Conservation (phyloP, 345 rosid genomes). For the Bruguiera sexangula region DNA sequence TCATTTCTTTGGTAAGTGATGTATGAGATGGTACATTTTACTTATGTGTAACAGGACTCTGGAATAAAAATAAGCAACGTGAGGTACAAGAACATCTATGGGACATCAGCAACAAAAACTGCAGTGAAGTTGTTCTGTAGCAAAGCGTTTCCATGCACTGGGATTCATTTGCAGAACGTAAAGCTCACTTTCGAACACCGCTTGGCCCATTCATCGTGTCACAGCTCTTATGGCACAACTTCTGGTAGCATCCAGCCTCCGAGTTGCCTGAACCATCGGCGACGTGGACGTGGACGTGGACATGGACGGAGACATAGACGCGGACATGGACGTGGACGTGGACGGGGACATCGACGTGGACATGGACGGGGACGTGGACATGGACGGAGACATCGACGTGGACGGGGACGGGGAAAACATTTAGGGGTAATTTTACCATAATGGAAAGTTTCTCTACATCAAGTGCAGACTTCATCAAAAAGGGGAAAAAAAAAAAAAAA, state of each 20-base stretch:
- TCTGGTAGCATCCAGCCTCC: constrained; percentile 3
- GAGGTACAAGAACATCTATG: constrained; percentile 26
- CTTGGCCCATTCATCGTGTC: constrained; percentile 12
- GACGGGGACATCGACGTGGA: no score
- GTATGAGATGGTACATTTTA: neutral
- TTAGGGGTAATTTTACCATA: no score
- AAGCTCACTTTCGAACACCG: constrained; percentile 3
- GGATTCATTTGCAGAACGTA: constrained; percentile 23
- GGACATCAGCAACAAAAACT: constrained; percentile 35
- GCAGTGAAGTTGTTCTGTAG: constrained; percentile 33
- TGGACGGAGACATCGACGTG: no score
- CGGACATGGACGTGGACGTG: no score
- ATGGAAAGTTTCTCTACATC: no score
- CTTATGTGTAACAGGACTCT: constrained; percentile 19
- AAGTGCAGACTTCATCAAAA: no score
- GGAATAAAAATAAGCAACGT: constrained; percentile 34
- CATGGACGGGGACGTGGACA: no score
- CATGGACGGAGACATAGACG: neutral
- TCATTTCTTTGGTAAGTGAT: no score
- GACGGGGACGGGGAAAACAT: no score
- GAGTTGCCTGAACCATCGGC: neutral
- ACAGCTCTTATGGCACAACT: constrained; percentile 7
- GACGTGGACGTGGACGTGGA: neutral
- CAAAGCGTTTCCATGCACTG: constrained; percentile 24
- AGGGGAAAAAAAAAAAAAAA: no score